A percentile compares a stretch with the other conserved stretches of the same genome.
Conservation (phyloP, 2,329 filamentous ascomycete species). For the Apiospora rasikravindrae region DNA sequence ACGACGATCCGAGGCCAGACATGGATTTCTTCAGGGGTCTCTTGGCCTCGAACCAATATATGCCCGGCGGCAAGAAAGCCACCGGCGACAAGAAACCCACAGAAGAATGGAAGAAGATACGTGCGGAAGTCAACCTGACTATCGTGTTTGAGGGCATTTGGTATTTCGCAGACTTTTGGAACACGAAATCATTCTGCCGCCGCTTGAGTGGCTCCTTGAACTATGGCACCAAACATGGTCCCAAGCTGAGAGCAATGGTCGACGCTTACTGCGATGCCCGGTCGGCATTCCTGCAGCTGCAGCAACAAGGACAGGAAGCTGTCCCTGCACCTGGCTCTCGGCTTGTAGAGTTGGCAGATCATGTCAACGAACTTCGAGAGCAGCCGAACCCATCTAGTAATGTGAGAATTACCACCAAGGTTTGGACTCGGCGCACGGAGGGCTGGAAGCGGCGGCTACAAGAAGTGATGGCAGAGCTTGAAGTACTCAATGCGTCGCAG, state of each 20-base stretch:
- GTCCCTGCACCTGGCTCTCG: neutral
- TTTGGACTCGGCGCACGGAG: neutral
- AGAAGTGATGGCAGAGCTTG: neutral
- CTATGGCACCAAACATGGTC: neutral
- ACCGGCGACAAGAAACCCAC: no score
- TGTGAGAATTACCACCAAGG: no score
- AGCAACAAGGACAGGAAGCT: neutral
- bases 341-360: neutral
- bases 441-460: neutral
- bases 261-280: neutral
- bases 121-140: neutral
- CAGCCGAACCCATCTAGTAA: neutral
- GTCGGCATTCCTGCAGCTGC: neutral
- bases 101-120: neutral
- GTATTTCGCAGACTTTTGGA: neutral
- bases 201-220: neutral
- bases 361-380: neutral
- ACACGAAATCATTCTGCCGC: neutral
- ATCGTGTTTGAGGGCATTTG: neutral
- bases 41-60: neutral
- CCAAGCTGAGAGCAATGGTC: neutral
- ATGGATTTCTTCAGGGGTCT: neutral
- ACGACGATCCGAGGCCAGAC: neutral
- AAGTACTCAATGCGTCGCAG: neutral
- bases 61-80: neutral